A percentile compares a stretch with the other conserved stretches of the same genome.
Evolutionary conservation across 2,329 filamentous ascomycete genomes (phyloP).

Genomic region (Botryotinia globosa): DNA sequence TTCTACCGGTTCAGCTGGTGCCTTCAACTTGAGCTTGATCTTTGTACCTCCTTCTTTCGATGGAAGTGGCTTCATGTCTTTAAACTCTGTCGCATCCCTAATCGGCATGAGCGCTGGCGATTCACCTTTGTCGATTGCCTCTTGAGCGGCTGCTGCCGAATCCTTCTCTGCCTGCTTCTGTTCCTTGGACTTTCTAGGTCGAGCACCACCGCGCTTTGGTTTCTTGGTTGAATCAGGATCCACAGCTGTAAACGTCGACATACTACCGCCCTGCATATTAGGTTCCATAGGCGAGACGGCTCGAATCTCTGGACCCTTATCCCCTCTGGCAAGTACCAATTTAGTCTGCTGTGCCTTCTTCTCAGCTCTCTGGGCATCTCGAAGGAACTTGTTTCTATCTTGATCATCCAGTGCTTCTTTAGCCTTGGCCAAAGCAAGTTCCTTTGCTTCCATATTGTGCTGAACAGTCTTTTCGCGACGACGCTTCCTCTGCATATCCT

Average conservation of each 20-base stretch:
- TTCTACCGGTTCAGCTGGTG: conserved; percentile 29
- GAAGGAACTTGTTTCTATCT: conserved; percentile 75
- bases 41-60: conserved; percentile 51
- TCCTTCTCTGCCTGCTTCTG: conserved; percentile 79
- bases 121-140: conserved; percentile 74
- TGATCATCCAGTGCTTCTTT: conserved; percentile 76
- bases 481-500: conserved; percentile 98
- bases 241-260: conserved; percentile 72
- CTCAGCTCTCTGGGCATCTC: conserved; percentile 83
- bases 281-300: conserved; percentile 69
- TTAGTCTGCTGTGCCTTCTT: conserved; percentile 93
- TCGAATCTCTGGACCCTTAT: conserved; percentile 69
- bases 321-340: conserved; percentile 80
- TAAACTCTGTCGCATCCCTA: conserved; percentile 8
- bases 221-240: conserved; percentile 51
- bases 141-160: conserved; percentile 83
- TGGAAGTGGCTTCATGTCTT: conserved; percentile 26
- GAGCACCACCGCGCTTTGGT: conserved; percentile 50
- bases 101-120: conserved; percentile 58
- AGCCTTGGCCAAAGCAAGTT: conserved; percentile 75
- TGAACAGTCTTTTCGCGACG: conserved; percentile 95
- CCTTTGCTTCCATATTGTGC: conserved; percentile 86
- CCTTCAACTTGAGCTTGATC: conserved; percentile 55
- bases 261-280: conserved; percentile 79
- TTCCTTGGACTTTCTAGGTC: conserved; percentile 88